phyloP scores from a whole-genome alignment of 2,329 filamentous ascomycete genomes.

The Orbilia brochopaga region DNA sequence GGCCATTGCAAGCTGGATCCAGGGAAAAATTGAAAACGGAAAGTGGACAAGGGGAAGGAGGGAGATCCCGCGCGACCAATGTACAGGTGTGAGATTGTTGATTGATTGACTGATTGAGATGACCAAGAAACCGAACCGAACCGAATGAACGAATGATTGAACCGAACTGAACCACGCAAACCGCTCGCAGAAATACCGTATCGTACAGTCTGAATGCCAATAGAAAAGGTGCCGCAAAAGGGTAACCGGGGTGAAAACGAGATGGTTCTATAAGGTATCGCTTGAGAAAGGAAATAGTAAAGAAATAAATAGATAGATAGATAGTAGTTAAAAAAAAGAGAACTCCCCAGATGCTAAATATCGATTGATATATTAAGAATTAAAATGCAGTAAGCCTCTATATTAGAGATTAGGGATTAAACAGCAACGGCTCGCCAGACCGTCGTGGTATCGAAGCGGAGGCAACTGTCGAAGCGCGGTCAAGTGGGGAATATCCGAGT shows the following conservation, averaged over 20 bases:
- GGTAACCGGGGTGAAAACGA: slow-evolving; percentile 1
- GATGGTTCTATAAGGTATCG: slow-evolving; percentile 48
- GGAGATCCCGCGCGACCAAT: slow-evolving; percentile 1
- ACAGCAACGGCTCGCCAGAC: slow-evolving; percentile 1
- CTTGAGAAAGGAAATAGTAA: slow-evolving; percentile 9
- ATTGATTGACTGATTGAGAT: background rate
- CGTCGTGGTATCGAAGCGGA: slow-evolving; percentile 25
- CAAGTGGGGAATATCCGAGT: slow-evolving; percentile 3
- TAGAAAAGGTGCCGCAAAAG: slow-evolving; percentile 30
- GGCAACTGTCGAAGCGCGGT: slow-evolving; percentile 47
- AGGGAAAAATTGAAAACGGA: background rate
- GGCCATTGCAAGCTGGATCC: background rate
- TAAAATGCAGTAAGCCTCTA: slow-evolving; percentile 29
- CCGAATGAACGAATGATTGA: slow-evolving; percentile 3
- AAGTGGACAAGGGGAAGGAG: background rate
- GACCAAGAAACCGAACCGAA: slow-evolving; percentile 17
- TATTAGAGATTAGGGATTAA: slow-evolving; percentile 11
- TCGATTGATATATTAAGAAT: slow-evolving; percentile 18
- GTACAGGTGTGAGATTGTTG: slow-evolving; percentile 3
- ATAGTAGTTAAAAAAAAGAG: slow-evolving; percentile 13
- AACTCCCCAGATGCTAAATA: slow-evolving; percentile 33
- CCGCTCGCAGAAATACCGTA: slow-evolving; percentile 8
- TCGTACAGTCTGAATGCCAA: slow-evolving; percentile 44
- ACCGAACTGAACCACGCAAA: slow-evolving; percentile 3
- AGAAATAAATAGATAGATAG: background rate